Percentiles rank a stretch among this genome's conserved stretches.
Conservation (phyloP, 1,284 basidiomycete genomes). For the Ganoderma lucidum region DNA sequence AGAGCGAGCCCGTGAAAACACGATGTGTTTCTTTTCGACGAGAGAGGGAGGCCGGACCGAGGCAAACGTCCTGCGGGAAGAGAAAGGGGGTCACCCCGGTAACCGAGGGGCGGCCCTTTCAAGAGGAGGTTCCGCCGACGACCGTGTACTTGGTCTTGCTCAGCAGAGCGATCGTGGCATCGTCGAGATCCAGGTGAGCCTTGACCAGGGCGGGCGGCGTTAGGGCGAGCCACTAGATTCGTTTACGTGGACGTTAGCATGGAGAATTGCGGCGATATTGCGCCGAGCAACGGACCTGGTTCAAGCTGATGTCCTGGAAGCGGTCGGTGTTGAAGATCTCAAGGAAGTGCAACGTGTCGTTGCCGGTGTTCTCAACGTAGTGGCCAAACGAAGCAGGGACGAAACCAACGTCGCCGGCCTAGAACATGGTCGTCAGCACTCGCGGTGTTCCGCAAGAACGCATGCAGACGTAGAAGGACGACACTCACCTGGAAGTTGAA, state of each 20-base stretch:
- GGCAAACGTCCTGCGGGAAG: neutral
- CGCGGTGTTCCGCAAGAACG: neutral
- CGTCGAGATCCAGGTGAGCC: conserved; percentile 62
- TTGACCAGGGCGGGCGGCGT: conserved; percentile 69
- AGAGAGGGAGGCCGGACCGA: neutral
- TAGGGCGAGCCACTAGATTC: conserved; percentile 68
- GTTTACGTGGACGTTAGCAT: conserved; percentile 12
- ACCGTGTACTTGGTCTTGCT: conserved; percentile 63
- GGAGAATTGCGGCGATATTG: conserved; percentile 25
- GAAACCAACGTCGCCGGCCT: conserved; percentile 73
- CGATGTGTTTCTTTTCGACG: neutral
- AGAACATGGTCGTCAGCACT: conserved; percentile 11
- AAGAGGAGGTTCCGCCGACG: conserved; percentile 42
- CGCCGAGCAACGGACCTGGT: conserved; percentile 48
- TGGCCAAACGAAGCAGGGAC: conserved; percentile 71
- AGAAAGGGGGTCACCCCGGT: neutral
- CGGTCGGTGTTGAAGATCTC: conserved; percentile 72
- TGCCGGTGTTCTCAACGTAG: conserved; percentile 77
- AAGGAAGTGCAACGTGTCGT: conserved; percentile 66
- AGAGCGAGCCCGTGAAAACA: neutral
- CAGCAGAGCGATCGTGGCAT: conserved; percentile 60
- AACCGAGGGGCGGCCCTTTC: neutral
- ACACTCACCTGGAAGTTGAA: conserved; percentile 67
- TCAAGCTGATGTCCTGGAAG: conserved; percentile 72
- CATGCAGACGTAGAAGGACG: neutral